phyloP scores from a whole-genome alignment of 2,329 filamentous ascomycete species.

The Bipolaris victoriae region DNA sequence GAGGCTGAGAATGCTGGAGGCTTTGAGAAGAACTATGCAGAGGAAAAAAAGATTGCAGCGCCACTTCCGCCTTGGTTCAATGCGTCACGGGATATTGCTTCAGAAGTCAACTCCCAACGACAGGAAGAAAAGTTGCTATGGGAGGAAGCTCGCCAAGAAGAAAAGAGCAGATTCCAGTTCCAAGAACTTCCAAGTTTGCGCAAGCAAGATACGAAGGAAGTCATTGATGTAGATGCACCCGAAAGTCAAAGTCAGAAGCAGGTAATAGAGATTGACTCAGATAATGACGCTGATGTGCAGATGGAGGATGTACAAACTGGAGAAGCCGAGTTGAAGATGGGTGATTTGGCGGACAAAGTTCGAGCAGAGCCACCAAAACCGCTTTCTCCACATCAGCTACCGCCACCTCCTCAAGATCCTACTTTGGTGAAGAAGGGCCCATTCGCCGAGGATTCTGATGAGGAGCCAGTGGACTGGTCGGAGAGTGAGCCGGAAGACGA shows the following conservation, averaged over 20 bases:
- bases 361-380: slow-evolving; percentile 51
- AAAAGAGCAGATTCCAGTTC: slow-evolving; percentile 66
- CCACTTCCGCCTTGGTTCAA: slow-evolving; percentile 79
- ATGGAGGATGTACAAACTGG: slow-evolving; percentile 44
- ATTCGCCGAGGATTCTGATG: slow-evolving; percentile 44
- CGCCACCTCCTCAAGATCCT: slow-evolving; percentile 30
- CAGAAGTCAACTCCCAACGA: slow-evolving; percentile 62
- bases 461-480: slow-evolving; percentile 58
- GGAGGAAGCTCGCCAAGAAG: slow-evolving; percentile 62
- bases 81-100: slow-evolving; percentile 56
- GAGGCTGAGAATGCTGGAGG: slow-evolving; percentile 66
- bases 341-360: slow-evolving; percentile 53
- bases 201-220: slow-evolving; percentile 59
- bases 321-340: slow-evolving; percentile 48
- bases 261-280: slow-evolving; percentile 68
- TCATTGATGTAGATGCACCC: slow-evolving; percentile 56
- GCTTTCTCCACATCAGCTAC: slow-evolving; percentile 24
- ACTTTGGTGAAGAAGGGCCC: slow-evolving; percentile 25
- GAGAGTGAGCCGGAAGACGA: slow-evolving; percentile 56
- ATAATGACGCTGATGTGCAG: slow-evolving; percentile 56
- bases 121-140: slow-evolving; percentile 56
- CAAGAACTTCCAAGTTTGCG: slow-evolving; percentile 65
- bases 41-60: slow-evolving; percentile 54
- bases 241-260: slow-evolving; percentile 54
- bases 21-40: slow-evolving; percentile 62